These are phyloP conservation scores for Arthrobotrys conoides DNA, from an alignment of 2,329 filamentous ascomycete genomes.

Conservation along the genomic window DNA sequence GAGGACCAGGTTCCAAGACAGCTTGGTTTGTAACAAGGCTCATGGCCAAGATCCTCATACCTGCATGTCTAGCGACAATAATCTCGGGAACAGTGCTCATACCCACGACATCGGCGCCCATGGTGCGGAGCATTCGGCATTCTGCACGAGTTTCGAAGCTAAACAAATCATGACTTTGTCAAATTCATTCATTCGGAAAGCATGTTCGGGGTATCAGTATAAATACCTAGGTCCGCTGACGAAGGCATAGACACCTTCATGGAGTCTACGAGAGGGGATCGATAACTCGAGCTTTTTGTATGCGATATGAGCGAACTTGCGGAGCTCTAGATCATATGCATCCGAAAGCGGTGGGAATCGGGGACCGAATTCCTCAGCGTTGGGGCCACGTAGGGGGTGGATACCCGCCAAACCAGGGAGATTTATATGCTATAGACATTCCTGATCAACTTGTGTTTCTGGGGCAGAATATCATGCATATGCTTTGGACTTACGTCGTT, in stretches of 20 bases:
- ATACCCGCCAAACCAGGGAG: slow-evolving; percentile 74
- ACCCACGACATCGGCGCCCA: slow-evolving; percentile 78
- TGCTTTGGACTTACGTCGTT: slow-evolving; percentile 72
- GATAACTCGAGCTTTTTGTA: slow-evolving; percentile 71
- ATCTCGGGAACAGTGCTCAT: slow-evolving; percentile 81
- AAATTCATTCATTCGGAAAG: not conserved
- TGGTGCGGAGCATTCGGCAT: slow-evolving; percentile 73
- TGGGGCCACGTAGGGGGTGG: slow-evolving; percentile 75
- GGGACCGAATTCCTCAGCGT: slow-evolving; percentile 74
- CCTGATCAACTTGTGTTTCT: slow-evolving; percentile 12
- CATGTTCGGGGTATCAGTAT: not conserved
- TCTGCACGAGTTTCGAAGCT: slow-evolving; percentile 77
- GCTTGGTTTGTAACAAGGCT: slow-evolving; percentile 78
- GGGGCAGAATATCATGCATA: not conserved
- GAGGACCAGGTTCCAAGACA: slow-evolving; percentile 73
- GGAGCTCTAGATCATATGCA: slow-evolving; percentile 76
- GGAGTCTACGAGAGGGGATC: slow-evolving; percentile 71
- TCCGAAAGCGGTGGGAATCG: slow-evolving; percentile 77
- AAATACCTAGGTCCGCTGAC: slow-evolving; percentile 74
- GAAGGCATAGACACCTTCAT: slow-evolving; percentile 78
- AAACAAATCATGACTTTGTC: slow-evolving; percentile 47
- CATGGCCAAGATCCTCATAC: slow-evolving; percentile 76
- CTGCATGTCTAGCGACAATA: slow-evolving; percentile 76
- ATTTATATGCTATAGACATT: slow-evolving; percentile 73
- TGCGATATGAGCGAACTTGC: slow-evolving; percentile 72